Base-by-base conservation (phyloP, 257 asterid species). In the Primulina eburnea region DNA sequence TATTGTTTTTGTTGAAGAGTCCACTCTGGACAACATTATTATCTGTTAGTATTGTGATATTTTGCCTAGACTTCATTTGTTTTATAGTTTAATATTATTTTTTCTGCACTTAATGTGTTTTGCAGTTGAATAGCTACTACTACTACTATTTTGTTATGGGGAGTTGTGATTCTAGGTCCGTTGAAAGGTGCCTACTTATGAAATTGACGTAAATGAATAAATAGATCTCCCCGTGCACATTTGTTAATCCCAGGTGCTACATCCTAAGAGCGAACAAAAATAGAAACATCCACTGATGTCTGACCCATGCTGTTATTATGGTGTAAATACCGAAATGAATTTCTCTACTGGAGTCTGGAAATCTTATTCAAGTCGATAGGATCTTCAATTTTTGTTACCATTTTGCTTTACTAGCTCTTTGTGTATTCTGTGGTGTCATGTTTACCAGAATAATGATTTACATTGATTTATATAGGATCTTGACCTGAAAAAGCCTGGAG, bases 401-500 rank as follows among this genome's bases (percentile, higher is more conserved):
- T 67, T 33, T 72, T 61, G 21, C 32, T 50, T 67, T 62, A 30
- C 43, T 11, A 21, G 17, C 26, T 32, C 8, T 40, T 68, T 37
- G 59, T 60, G 67, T 38, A 43, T 64, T 63, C 57, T 62, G 28
- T 53, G 69, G 63, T 68, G 75, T 77, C 71, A 64, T 60, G 62
- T 47, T 68, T 50, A 56, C 62, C 21, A 64, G 33, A 64, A 20
- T 74, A 64, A 20, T 74, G 56, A 52, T 74, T 59, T 69, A 56
- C 73, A 2, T 76, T 30, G 64, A 70, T 78, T 18, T 58, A 11
- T 72, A 66, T 83, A 89, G 99, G 98, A 89, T 80, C 97, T 94
- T 73, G 96, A 94, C 82, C 80, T 89, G 81, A 82, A 70, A 62
- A 85, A 78, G 78, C 90, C 92, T 59, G 97, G 87, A 58, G 88